Percentiles rank a stretch among this genome's conserved stretches.
Conservation (phyloP, 148 eudicot genomes). For the Hydrangea macrophylla region DNA sequence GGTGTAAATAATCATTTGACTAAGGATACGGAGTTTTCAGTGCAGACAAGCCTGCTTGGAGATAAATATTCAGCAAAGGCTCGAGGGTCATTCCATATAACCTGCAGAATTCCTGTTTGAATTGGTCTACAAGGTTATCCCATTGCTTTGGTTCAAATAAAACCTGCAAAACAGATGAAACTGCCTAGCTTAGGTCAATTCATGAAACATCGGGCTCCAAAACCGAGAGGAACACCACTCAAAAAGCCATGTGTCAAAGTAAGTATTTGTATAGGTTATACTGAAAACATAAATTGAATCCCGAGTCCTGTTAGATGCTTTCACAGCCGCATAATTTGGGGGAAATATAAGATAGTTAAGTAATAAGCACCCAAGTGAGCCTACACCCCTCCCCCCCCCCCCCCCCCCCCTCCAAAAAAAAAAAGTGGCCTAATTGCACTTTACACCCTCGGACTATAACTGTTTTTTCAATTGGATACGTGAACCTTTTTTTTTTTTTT, state of each 20-base stretch:
- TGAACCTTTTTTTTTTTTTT: no score
- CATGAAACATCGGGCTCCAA: neutral
- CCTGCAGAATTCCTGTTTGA: slow-evolving; percentile 92
- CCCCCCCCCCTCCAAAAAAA: no score
- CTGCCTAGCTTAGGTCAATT: neutral
- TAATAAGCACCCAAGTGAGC: no score
- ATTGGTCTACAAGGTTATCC: slow-evolving; percentile 87
- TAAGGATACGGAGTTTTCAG: slow-evolving; percentile 98
- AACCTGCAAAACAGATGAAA: slow-evolving; percentile 45
- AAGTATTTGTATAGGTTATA: neutral
- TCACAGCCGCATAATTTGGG: no score
- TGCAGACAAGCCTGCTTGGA: slow-evolving; percentile 97
- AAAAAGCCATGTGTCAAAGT: neutral
- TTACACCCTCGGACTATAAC: no score
- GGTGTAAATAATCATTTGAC: slow-evolving; percentile 2
- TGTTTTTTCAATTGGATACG: no score
- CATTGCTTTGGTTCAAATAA: slow-evolving; percentile 94
- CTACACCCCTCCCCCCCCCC: neutral
- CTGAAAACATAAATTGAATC: no score
- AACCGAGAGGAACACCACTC: neutral
- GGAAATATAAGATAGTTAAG: no score
- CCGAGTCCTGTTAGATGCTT: no score
- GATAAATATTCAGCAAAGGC: slow-evolving; percentile 86
- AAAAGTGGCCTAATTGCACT: no score
- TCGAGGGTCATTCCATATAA: slow-evolving; percentile 96